Base-by-base conservation (phyloP, 2,329 filamentous ascomycete species). In the Colletotrichum filicis region DNA sequence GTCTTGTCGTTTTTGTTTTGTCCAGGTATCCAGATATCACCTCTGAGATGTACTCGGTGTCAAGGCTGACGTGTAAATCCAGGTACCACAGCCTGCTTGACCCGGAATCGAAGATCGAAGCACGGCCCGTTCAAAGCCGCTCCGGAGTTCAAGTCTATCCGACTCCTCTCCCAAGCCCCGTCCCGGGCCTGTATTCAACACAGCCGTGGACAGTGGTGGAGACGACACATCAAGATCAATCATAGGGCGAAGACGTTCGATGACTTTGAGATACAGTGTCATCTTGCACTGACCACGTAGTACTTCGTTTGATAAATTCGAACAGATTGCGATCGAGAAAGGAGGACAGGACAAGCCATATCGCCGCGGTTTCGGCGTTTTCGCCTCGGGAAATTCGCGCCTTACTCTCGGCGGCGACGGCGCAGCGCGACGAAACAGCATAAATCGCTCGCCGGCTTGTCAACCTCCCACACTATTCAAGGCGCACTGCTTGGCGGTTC, bases 121-220 rank as follows among this genome's bases (percentile, higher is more conserved):
- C 35, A 9, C 2, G 1, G 26, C 8, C 11, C 26, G 26, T 4
- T 4, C 9, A 8, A 14, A 5, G 49, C 16, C 28, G 49, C 5
- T 9, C 52, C 62, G 62, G 52, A 22, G 26, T 5, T 30, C 46
- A 24, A 56, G 55, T 57, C 52, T 46, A 9, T 32, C 62, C 32
- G 62, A 55, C 49, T 56, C 46, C 61, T 56, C 2, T 42, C 37
- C 37, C 37, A 19, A 8, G 5, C 1, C 6, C 37, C 37, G 35
- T 42, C 37, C 37, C 16, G 37, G 16, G 16, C 16, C 37, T 42
- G 9, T 2, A 28, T 14, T 26, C 42, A 24, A 35, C 19, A 30
- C 5, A n/a, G 3, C 42, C n/a, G 7, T 32, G 26, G 5, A 14
- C 5, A 22, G 2, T 5, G 22, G 19, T 30, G 28, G 55, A 22